These are phyloP conservation scores for Pichia sp. DNA, from an alignment of 1,139 yeast species.

Conservation along the genomic window DNA sequence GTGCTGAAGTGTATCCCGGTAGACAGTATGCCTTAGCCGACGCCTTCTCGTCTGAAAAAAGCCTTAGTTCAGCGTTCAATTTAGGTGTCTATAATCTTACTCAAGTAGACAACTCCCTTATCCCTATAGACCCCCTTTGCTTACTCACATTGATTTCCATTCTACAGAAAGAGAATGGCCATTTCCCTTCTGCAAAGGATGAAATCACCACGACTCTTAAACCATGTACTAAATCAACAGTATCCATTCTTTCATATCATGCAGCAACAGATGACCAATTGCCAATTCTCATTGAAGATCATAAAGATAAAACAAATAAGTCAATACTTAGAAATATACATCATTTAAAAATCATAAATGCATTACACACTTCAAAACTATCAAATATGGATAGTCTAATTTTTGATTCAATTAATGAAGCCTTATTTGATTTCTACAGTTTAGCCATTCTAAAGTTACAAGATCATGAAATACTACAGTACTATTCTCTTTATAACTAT, in stretches of 20 bases:
- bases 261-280: slow-evolving; percentile 39
- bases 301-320: slow-evolving; percentile 23
- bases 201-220: slow-evolving; percentile 14
- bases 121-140: slow-evolving; percentile 44
- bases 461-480: slow-evolving; percentile 7
- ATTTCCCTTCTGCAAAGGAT: slow-evolving; percentile 27
- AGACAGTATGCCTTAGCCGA: slow-evolving; percentile 4
- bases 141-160: slow-evolving; percentile 17
- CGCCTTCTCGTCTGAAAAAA: neutral
- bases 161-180: slow-evolving; percentile 31
- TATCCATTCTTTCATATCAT: slow-evolving; percentile 34
- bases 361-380: slow-evolving; percentile 23
- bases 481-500: slow-evolving; percentile 5
- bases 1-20: slow-evolving; percentile 1
- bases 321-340: slow-evolving; percentile 27
- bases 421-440: slow-evolving; percentile 39
- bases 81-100: slow-evolving; percentile 39
- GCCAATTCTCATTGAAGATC: slow-evolving; percentile 42
- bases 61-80: slow-evolving; percentile 26
- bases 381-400: slow-evolving; percentile 24
- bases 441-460: slow-evolving; percentile 18
- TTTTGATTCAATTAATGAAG: slow-evolving; percentile 33
- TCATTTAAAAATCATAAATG: slow-evolving; percentile 25
- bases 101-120: slow-evolving; percentile 18
- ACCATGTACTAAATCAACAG: slow-evolving; percentile 4